Percentiles rank a stretch among this genome's conserved stretches.
Conservation (phyloP, 2,329 filamentous ascomycete genomes). For the Clarireedia homoeocarpa region DNA sequence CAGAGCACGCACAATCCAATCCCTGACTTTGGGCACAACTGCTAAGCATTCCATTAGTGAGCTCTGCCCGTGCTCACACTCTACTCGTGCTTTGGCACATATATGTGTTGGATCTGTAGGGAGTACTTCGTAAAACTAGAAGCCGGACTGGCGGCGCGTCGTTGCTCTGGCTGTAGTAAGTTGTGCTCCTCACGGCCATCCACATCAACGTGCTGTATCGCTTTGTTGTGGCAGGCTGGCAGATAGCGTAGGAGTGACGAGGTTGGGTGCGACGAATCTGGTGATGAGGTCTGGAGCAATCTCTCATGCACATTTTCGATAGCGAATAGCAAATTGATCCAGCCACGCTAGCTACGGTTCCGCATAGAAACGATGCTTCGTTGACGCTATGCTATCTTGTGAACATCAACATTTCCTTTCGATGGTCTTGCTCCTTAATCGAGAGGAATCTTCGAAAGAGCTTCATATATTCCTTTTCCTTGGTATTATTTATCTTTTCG, state of each 20-base stretch:
- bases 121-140: too few species aligned
- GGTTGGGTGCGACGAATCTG: background rate
- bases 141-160: too few species aligned
- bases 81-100: too few species aligned
- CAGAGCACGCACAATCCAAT: background rate
- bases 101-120: too few species aligned
- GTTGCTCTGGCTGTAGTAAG: too few species aligned
- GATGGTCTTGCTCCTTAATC: background rate
- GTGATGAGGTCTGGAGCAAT: background rate
- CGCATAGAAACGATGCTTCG: background rate
- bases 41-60: too few species aligned
- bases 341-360: background rate
- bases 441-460: background rate
- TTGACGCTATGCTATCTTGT: background rate
- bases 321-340: too few species aligned
- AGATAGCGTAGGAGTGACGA: too few species aligned
- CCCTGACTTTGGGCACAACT: background rate
- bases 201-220: too few species aligned
- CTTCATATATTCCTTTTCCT: constrained; percentile 4
- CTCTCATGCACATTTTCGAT: background rate
- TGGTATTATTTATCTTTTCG: background rate
- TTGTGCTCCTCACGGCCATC: too few species aligned
- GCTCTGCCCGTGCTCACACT: too few species aligned
- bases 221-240: too few species aligned
- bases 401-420: background rate